phyloP scores from a whole-genome alignment of 306 rosid species.

The Vigna unguiculata region DNA sequence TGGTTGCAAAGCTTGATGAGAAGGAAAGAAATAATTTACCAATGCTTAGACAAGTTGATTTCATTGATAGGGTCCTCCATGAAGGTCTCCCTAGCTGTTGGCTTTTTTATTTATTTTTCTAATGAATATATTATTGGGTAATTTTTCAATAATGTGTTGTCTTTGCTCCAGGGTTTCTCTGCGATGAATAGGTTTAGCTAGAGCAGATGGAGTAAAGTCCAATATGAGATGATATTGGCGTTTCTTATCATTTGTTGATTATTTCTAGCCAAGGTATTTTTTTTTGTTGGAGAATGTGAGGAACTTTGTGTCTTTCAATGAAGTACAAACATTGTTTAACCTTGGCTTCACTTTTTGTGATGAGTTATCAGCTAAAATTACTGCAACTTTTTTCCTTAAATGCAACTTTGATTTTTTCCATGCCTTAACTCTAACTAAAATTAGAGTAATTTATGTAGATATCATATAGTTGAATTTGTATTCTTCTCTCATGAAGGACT shows the following conservation, averaged over 20 bases:
- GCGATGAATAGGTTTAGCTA: too few relatives aligned
- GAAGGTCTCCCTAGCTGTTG: slow-evolving; percentile 60
- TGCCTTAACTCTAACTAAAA: too few relatives aligned
- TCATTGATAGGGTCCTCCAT: slow-evolving; percentile 97
- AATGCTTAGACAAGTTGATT: too few relatives aligned
- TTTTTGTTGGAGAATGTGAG: too few relatives aligned
- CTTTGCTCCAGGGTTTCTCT: slow-evolving; percentile 73
- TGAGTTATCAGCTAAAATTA: too few relatives aligned
- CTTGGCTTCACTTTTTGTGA: too few relatives aligned
- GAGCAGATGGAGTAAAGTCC: slow-evolving; percentile 99
- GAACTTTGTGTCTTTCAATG: slow-evolving; percentile 86
- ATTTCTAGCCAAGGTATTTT: slow-evolving; percentile 94
- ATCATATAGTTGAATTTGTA: too few relatives aligned
- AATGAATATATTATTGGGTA: not conserved
- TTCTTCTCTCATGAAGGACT: too few relatives aligned
- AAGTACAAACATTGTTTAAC: too few relatives aligned
- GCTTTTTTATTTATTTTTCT: slow-evolving; percentile 22
- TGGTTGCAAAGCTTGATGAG: slow-evolving; percentile 67
- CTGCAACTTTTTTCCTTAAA: slow-evolving; percentile 3
- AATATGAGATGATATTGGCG: slow-evolving; percentile 96
- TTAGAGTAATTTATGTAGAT: too few relatives aligned
- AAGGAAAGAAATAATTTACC: slow-evolving; percentile 69
- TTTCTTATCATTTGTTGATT: slow-evolving; percentile 94
- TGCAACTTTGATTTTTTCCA: too few relatives aligned
- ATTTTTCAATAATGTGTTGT: not conserved